These are phyloP conservation scores for Chiua virens DNA, from an alignment of 768 basidiomycete species.

Conservation along the genomic window DNA sequence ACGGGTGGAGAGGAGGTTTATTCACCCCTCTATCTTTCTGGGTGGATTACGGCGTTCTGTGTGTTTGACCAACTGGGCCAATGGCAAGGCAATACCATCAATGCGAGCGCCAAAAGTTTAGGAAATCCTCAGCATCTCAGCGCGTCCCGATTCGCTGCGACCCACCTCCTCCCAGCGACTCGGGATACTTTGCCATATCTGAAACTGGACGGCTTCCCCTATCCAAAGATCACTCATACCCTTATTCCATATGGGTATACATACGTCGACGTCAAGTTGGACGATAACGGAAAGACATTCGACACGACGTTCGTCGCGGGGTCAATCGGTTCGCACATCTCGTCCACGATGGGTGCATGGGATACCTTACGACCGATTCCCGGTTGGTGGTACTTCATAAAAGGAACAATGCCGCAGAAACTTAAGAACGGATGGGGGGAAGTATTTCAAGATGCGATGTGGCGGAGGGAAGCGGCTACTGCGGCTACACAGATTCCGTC, in stretches of 20 bases:
- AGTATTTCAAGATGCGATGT: too few relatives aligned
- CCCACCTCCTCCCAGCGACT: constrained; percentile 18
- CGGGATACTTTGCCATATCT: constrained; percentile 20
- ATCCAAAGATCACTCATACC: constrained; percentile 25
- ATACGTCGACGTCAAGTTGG: constrained; percentile 27
- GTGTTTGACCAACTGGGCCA: constrained; percentile 30
- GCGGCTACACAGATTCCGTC: too few relatives aligned
- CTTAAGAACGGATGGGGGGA: too few relatives aligned
- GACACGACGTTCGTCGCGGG: constrained; percentile 32
- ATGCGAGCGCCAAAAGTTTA: constrained; percentile 26
- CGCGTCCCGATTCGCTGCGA: constrained; percentile 25
- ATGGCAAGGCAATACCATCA: constrained; percentile 33
- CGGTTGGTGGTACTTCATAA: constrained; percentile 33
- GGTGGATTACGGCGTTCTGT: constrained; percentile 43
- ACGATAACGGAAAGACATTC: constrained; percentile 24
- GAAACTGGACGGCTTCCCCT: constrained; percentile 28
- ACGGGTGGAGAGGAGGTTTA: constrained; percentile 23
- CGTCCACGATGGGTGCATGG: constrained; percentile 28
- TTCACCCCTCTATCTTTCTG: constrained; percentile 30
- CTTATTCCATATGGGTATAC: constrained; percentile 32
- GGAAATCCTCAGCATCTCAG: constrained; percentile 24
- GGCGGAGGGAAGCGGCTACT: too few relatives aligned
- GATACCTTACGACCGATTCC: constrained; percentile 31
- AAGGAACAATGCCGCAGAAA: neutral
- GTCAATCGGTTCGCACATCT: constrained; percentile 28